Percentiles rank a stretch among this genome's conserved stretches.
Conservation (phyloP, 1,284 basidiomycete species). For the Leccinum variabile region DNA sequence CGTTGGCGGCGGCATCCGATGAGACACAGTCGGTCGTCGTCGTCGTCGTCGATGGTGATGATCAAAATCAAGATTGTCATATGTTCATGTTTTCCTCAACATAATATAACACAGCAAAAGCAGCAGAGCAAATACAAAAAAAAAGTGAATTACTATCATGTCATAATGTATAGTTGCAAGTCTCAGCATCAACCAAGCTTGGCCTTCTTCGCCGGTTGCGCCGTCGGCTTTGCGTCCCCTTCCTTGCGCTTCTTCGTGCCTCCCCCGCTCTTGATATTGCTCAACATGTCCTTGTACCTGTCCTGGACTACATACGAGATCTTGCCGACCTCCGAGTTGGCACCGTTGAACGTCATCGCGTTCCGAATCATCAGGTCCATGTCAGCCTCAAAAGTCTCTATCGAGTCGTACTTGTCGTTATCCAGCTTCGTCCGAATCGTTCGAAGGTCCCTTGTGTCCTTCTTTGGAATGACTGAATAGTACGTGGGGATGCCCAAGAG, state of each 20-base stretch:
- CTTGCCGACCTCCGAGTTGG: constrained; percentile 72
- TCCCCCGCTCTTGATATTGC: constrained; percentile 45
- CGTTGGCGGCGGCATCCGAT: constrained; percentile 24
- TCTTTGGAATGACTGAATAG: constrained; percentile 76
- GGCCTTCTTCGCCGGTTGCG: constrained; percentile 67
- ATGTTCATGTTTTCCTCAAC: constrained; percentile 19
- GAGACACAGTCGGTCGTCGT: too few relatives aligned
- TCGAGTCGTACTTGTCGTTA: constrained; percentile 75
- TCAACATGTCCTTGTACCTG: constrained; percentile 54
- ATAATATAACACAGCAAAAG: constrained; percentile 31
- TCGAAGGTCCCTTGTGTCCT: constrained; percentile 85
- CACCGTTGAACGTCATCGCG: constrained; percentile 83
- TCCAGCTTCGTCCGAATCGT: constrained; percentile 85
- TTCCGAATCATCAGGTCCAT: constrained; percentile 84
- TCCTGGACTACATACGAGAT: constrained; percentile 52
- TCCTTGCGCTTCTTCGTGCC: constrained; percentile 66
- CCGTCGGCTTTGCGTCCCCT: constrained; percentile 51
- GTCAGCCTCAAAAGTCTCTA: constrained; percentile 80
- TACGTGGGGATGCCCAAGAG: constrained; percentile 80
- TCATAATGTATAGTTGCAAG: constrained; percentile 27
- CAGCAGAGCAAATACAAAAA: constrained; percentile 36
- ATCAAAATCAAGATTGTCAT: background rate
- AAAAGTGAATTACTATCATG: constrained; percentile 31
- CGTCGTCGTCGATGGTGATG: too few relatives aligned
- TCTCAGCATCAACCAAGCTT: constrained; percentile 44